These are phyloP conservation scores for Kazachstania bromeliacearum DNA, from an alignment of 805 yeast species.

Conservation along the genomic window DNA sequence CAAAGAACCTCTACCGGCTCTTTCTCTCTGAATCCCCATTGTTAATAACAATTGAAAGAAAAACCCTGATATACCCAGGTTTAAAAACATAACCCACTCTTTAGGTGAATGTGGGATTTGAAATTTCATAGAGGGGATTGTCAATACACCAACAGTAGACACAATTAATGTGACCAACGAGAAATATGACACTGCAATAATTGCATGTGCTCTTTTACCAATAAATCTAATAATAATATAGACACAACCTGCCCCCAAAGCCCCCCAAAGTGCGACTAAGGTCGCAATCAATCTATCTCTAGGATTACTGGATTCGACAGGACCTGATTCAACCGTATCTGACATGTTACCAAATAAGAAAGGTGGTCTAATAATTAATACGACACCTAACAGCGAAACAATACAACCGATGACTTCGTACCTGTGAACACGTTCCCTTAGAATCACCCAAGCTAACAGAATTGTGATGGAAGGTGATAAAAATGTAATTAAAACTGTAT, in stretches of 20 bases:
- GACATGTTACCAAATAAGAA: constrained; percentile 45
- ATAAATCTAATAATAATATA: constrained; percentile 64
- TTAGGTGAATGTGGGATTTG: constrained; percentile 47
- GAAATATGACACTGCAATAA: constrained; percentile 69
- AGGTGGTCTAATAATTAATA: constrained; percentile 72
- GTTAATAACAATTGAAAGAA: constrained; percentile 71
- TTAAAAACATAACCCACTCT: constrained; percentile 57
- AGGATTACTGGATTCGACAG: constrained; percentile 32
- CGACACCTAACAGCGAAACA: constrained; percentile 63
- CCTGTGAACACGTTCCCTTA: constrained; percentile 56
- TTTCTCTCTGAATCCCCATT: constrained; percentile 72
- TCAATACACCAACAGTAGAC: constrained; percentile 41
- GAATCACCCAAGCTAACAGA: constrained; percentile 54
- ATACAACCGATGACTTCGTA: constrained; percentile 65
- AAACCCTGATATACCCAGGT: constrained; percentile 72
- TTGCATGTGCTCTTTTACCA: constrained; percentile 71
- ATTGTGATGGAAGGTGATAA: constrained; percentile 71
- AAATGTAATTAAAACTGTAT: constrained; percentile 73
- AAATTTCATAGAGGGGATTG: constrained; percentile 51
- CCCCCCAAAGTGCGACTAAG: constrained; percentile 53
- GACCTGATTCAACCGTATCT: background rate
- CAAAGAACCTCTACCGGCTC: constrained; percentile 65
- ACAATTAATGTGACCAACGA: constrained; percentile 50
- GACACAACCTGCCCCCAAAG: constrained; percentile 59
- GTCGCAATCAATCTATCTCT: constrained; percentile 52